Evolutionary conservation across 2,329 filamentous ascomycete species (phyloP).

Genomic region (Berkeleyomyces rouxiae): DNA sequence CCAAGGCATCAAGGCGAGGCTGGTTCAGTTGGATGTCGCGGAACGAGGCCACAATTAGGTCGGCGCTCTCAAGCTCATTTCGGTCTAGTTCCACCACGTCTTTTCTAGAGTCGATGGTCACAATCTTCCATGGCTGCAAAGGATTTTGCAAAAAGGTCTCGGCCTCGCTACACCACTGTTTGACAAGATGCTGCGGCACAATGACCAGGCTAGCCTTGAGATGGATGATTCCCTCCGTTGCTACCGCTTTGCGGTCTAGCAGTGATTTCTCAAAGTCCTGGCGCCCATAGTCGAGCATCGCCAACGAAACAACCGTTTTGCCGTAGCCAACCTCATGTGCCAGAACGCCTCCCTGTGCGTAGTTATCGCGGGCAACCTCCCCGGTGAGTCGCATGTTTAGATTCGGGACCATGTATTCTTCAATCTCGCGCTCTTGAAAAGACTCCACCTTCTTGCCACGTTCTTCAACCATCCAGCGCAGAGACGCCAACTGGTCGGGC

Average conservation of each 20-base stretch:
- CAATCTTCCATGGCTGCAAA: conserved; percentile 14
- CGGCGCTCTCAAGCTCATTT: conserved; percentile 18
- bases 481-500: conserved; percentile 15
- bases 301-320: conserved; percentile 27
- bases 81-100: conserved; percentile 8
- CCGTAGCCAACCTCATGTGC: conserved; percentile 30
- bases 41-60: conserved; percentile 23
- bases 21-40: conserved; percentile 15
- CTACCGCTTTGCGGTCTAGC: conserved; percentile 7
- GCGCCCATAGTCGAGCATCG: conserved; percentile 21
- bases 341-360: conserved; percentile 24
- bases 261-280: conserved; percentile 16
- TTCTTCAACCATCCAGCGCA: conserved; percentile 18
- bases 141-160: conserved; percentile 19
- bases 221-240: conserved; percentile 11
- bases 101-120: conserved; percentile 17
- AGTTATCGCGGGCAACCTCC: conserved; percentile 18
- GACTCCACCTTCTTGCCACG: conserved; percentile 15
- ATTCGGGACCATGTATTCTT: conserved; percentile 22
- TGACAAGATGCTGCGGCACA: conserved; percentile 25
- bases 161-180: conserved; percentile 24
- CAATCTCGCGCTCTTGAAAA: conserved; percentile 22
- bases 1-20: conserved; percentile 8
- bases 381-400: conserved; percentile 22
- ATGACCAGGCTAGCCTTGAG: conserved; percentile 25